These are phyloP conservation scores for Aphanocladium album DNA, from an alignment of 2,329 filamentous ascomycete species.

Conservation along the genomic window DNA sequence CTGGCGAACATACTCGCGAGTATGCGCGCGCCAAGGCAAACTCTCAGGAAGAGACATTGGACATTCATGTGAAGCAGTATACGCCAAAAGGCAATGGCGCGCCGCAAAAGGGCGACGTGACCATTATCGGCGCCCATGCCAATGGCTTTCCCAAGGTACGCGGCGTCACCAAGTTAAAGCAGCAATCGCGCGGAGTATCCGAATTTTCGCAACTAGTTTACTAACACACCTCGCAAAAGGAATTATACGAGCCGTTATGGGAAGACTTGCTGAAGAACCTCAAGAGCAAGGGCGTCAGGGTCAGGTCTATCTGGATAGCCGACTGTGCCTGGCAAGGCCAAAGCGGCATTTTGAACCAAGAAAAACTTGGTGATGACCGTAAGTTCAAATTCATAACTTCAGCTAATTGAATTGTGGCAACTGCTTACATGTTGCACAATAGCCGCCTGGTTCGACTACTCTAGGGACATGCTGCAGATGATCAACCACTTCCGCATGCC, in stretches of 20 bases:
- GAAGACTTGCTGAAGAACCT: slow-evolving; percentile 66
- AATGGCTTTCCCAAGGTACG: slow-evolving; percentile 86
- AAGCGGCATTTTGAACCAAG: slow-evolving; percentile 73
- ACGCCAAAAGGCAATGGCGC: slow-evolving; percentile 64
- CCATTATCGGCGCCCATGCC: slow-evolving; percentile 80
- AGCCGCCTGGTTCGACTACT: slow-evolving; percentile 83
- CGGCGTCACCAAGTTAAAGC: background rate
- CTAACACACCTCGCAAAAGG: slow-evolving; percentile 44
- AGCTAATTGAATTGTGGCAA: background rate
- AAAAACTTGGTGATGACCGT: slow-evolving; percentile 78
- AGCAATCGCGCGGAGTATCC: background rate
- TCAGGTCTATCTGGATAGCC: slow-evolving; percentile 83
- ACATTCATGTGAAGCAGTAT: slow-evolving; percentile 83
- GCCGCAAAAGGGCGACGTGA: slow-evolving; percentile 71
- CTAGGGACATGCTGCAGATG: slow-evolving; percentile 78
- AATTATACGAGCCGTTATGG: slow-evolving; percentile 90
- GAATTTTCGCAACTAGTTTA: background rate
- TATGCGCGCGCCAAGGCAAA: slow-evolving; percentile 68
- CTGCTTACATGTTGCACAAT: background rate
- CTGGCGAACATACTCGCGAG: slow-evolving; percentile 74
- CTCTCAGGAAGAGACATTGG: slow-evolving; percentile 68
- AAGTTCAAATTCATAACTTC: slow-evolving; percentile 27
- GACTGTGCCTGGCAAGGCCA: slow-evolving; percentile 83
- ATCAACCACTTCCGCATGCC: slow-evolving; percentile 79
- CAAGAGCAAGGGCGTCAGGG: slow-evolving; percentile 56